Evolutionary conservation across 73 alveolate species (phyloP), one percentile per base, ranked within the genome.

Genomic region (Stentor coeruleus): DNA sequence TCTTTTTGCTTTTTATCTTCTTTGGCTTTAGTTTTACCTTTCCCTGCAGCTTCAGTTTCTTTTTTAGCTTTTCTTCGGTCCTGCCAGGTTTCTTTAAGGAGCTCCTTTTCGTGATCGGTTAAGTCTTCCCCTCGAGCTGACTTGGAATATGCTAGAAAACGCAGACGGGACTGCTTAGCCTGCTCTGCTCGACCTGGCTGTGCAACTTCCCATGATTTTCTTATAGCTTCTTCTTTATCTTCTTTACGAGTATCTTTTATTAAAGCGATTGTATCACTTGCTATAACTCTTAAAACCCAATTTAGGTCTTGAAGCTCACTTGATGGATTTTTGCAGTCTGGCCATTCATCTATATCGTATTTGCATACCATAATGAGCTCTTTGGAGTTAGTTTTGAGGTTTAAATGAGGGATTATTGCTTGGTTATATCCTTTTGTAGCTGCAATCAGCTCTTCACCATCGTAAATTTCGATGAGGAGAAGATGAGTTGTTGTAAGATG

Each of bases 171-270:
- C 31, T 86, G 90, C 86, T 97, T 97, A 2, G 99, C 98, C 82
- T 92, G 95, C 81, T 89, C 99, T 60, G 98, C 98, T 73, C 99
- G 88, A 20, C 99, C 99, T 3, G 99, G 99, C 66, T 97, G 99
- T 40, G 89, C 88, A 38, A 86, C 93, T 87, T 97, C 99, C 99
- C 99, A 97, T 11, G 95, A 86, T 55, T 92, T 93, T 82, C 94
- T 89, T 79, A 94, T 82, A 35, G 96, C 98, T 66, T 93, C 92
- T 82, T 97, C 99, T 86, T 88, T 89, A 74, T 97, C 99, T 87
- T 97, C 99, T 73, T 96, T 94, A 59, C 92, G 93, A 58, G 98
- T 94, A 86, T 97, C 99, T 93, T 93, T 93, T 3, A 93, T 91
- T 28, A 97, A 80, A 59, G 98, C 98, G 57, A 97, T 84, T 59